Evolutionary conservation across 495 filamentous ascomycete genomes (phyloP).

Genomic region (Gamarada debralockiae): DNA sequence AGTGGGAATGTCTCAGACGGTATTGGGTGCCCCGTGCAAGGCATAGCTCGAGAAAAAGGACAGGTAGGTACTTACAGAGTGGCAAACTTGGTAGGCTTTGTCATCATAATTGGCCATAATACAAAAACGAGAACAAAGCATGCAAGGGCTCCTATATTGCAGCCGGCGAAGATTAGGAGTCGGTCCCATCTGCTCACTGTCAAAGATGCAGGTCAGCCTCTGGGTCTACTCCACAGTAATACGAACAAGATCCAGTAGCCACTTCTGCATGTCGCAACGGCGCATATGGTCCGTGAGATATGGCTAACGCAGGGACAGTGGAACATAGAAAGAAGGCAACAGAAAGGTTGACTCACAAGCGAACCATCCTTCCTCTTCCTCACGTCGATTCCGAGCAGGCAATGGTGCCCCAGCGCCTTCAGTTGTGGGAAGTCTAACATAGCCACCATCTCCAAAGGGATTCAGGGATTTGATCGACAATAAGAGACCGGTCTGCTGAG

Average conservation of each 20-base stretch:
- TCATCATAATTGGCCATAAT: conserved; percentile 74
- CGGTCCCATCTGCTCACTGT: conserved; percentile 97
- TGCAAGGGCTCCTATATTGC: conserved; percentile 84
- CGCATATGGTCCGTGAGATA: conserved; percentile 19
- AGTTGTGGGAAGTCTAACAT: conserved; percentile 85
- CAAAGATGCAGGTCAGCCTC: conserved; percentile 15
- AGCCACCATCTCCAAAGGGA: conserved; percentile 83
- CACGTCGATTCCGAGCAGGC: conserved; percentile 77
- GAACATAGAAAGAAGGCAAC: conserved; percentile 4
- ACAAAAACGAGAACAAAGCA: conserved; percentile 92
- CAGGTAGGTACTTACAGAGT: conserved; percentile 72
- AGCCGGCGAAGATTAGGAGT: conserved; percentile 83
- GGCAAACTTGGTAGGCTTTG: conserved; percentile 88
- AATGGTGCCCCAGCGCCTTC: conserved; percentile 82
- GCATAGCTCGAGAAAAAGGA: conserved; percentile 11
- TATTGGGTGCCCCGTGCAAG: conserved; percentile 6
- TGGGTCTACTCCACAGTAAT: conserved; percentile 8
- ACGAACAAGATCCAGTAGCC: conserved; percentile 16
- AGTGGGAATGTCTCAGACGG: conserved; percentile 13
- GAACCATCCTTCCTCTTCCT: conserved; percentile 96
- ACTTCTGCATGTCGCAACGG: conserved; percentile 10
- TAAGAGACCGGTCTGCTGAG: conserved; percentile 61
- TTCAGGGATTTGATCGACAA: conserved; percentile 82
- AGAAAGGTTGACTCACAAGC: conserved; percentile 69
- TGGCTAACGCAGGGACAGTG: conserved; percentile 23